These are phyloP conservation scores for Parietaria judaica DNA, from an alignment of 306 rosid species.

Conservation along the genomic window DNA sequence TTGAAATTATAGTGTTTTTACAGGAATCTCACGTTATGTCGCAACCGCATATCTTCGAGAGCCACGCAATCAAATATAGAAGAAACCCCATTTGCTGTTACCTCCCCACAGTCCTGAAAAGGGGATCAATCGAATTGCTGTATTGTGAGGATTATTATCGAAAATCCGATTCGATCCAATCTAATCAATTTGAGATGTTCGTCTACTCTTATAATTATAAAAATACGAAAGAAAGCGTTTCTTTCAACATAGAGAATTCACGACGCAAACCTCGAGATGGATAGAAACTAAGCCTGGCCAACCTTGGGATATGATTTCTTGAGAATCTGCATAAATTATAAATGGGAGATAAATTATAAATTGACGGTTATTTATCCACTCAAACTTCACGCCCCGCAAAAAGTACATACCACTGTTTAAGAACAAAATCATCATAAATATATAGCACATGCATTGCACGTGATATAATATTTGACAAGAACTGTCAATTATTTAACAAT, in stretches of 20 bases:
- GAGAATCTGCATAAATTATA: conserved; percentile 51
- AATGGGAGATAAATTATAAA: conserved; percentile 3
- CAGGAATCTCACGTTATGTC: conserved; percentile 62
- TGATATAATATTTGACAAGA: no score
- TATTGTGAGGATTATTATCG: no score
- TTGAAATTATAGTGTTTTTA: background rate
- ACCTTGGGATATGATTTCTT: conserved; percentile 56
- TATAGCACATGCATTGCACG: no score
- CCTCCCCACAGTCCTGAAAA: conserved; percentile 66
- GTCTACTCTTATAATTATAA: background rate
- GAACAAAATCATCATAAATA: no score
- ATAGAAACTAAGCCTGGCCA: conserved; percentile 86
- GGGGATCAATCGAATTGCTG: conserved; percentile 15
- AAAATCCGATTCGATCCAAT: no score
- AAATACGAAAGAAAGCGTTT: conserved; percentile 9
- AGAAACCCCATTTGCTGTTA: conserved; percentile 57
- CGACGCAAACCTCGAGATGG: conserved; percentile 58
- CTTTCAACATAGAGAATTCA: background rate
- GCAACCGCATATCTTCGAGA: conserved; percentile 73
- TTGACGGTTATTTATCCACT: background rate
- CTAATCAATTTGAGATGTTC: no score
- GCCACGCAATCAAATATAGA: conserved; percentile 63
- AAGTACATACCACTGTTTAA: no score
- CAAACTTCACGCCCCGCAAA: no score
- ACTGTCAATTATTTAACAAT: background rate